Evolutionary conservation across 2,329 filamentous ascomycete species (phyloP).

Genomic region (Ascochyta fabae): DNA sequence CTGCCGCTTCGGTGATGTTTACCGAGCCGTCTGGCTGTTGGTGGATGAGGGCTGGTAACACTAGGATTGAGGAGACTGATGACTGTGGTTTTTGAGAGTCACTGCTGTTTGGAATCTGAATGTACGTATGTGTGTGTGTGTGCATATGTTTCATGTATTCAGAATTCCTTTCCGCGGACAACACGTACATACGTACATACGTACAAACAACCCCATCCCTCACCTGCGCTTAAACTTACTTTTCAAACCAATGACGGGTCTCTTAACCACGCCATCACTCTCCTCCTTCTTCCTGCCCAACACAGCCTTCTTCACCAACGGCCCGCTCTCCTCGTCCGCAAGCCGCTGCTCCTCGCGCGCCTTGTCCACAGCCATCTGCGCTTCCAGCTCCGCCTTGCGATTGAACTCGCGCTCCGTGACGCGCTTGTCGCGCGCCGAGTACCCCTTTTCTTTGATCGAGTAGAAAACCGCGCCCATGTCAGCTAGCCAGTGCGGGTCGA

Average conservation of each 20-base stretch:
- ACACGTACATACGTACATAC: too few relatives aligned
- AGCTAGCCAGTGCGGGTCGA: conserved; percentile 96
- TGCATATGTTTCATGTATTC: too few relatives aligned
- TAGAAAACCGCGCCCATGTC: conserved; percentile 98
- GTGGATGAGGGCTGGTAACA: too few relatives aligned
- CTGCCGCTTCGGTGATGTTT: background rate
- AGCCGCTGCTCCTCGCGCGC: conserved; percentile 65
- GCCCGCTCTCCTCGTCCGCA: conserved; percentile 44
- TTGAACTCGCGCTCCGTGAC: conserved; percentile 94
- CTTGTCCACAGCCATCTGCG: conserved; percentile 88
- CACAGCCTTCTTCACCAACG: conserved; percentile 34
- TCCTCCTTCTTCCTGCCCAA: conserved; percentile 36
- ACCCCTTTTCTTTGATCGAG: conserved; percentile 96
- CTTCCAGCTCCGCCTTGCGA: conserved; percentile 88
- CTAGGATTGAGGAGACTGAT: too few relatives aligned
- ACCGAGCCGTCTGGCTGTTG: background rate
- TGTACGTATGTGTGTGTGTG: too few relatives aligned
- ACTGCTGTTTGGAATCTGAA: too few relatives aligned
- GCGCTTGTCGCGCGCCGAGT: conserved; percentile 82
- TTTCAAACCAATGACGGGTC: conserved; percentile 43
- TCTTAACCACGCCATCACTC: conserved; percentile 50
- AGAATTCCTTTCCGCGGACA: too few relatives aligned
- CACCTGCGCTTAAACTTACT: conserved; percentile 30
- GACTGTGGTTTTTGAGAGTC: too few relatives aligned
- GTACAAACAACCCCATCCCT: background rate